Base-by-base conservation (phyloP, 1,284 basidiomycete species). In the Stygiomarasmius scandens region DNA sequence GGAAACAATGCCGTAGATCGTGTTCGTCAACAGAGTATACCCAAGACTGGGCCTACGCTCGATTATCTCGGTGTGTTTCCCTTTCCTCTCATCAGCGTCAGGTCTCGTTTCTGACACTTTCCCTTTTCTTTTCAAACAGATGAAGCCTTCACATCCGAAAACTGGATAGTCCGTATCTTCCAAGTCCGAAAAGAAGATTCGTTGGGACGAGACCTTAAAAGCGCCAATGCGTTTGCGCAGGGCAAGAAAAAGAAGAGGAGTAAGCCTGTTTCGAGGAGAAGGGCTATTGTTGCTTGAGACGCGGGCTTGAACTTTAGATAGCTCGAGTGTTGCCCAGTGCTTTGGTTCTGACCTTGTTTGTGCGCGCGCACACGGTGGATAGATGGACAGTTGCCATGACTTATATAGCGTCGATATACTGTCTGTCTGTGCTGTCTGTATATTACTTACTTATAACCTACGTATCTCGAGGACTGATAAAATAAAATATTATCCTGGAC, bases 141-240 rank as follows among this genome's bases (percentile, higher is more conserved):
- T 65, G 95, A 98, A 73, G 95, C 95, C 8, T 98, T 95, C 78
- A 97, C 95, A 1, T 94, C 93, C 9, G 95, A 98, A 77, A 98
- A 98, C 75, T 98, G 95, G 96, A 96, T 98, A 66, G 89, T 94
- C 59, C 89, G 97, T 49, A 98, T 99, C 69, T 99, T 95, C 71
- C 80, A 94, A 69, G 97, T 99, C 54, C 96, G 95, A 79, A 95
- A 94, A 69, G 95, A 97, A 55, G 97, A 99, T 74, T 74, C 85
- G 19, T 81, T 99, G 2, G 96, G 95, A 22, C 84, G 97, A 62
- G 91, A 95, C 64, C 85, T 89, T 58, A 93, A 93, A 78, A 86
- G 77, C 51, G 96, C 93, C 2, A 93, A 91, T 57, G 89, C 89
- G 20, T 99, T 98, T 67, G 79, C 80, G 23, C 78, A 82, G 27